A percentile compares a stretch with the other conserved stretches of the same genome.
phyloP scores from a whole-genome alignment of 2,329 filamentous ascomycete genomes.

The Calycina herbarum region DNA sequence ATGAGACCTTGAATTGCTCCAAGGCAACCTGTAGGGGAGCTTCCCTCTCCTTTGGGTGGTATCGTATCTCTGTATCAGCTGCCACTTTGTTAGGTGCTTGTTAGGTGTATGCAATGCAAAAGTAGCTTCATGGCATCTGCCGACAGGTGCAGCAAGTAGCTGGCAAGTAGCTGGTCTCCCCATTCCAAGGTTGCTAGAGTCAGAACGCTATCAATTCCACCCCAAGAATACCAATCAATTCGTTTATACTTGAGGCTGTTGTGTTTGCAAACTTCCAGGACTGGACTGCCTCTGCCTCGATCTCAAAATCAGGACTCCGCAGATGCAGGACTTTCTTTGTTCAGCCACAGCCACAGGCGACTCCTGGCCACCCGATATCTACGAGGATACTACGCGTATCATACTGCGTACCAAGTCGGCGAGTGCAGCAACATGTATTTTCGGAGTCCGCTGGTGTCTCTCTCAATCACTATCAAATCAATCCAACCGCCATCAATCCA shows the following conservation, averaged over 20 bases:
- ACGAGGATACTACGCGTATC: neutral
- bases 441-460: neutral
- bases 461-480: neutral
- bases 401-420: neutral
- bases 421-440: neutral
- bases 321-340: conserved; percentile 3
- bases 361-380: neutral
- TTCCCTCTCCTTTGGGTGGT: neutral
- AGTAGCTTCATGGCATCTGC: neutral
- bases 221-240: neutral
- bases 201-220: neutral
- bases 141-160: conserved; percentile 2
- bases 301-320: conserved; percentile 1
- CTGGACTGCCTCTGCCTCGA: neutral
- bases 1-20: neutral
- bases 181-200: neutral
- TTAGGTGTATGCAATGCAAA: neutral
- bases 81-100: neutral
- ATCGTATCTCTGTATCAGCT: neutral
- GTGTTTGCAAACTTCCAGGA: neutral
- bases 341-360: conserved; percentile 1
- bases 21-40: conserved; percentile 1
- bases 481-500: no score
- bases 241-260: neutral
- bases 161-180: neutral